phyloP scores from a whole-genome alignment of 805 yeast species.

The Saturnispora serradocipensis region DNA sequence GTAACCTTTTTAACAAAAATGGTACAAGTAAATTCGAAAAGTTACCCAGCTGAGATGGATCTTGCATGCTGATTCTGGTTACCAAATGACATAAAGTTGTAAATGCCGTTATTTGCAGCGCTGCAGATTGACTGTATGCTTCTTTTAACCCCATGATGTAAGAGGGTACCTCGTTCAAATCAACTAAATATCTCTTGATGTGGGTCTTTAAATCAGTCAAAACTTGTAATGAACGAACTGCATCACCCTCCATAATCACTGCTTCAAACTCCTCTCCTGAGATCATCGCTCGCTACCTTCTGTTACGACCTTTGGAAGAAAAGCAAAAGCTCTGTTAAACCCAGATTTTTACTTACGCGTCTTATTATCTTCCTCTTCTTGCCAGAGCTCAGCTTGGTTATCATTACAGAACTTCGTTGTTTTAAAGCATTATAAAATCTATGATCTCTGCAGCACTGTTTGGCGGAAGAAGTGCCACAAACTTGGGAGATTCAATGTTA shows the following conservation, averaged over 20 bases:
- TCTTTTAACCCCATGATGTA: slow-evolving; percentile 42
- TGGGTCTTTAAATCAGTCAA: slow-evolving; percentile 5
- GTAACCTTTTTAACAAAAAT: slow-evolving; percentile 37
- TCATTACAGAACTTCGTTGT: background rate
- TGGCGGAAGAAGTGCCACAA: background rate
- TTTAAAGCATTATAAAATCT: background rate
- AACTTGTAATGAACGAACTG: slow-evolving; percentile 1
- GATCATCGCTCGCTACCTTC: background rate
- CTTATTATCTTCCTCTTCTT: background rate
- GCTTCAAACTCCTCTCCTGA: slow-evolving; percentile 6
- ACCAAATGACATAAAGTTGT: slow-evolving; percentile 47
- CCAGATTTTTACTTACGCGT: background rate
- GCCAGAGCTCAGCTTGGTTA: background rate
- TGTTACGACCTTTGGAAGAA: background rate
- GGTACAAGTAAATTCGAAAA: slow-evolving; percentile 42
- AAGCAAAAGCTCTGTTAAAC: background rate
- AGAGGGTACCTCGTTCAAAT: slow-evolving; percentile 37
- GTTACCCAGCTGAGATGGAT: slow-evolving; percentile 32
- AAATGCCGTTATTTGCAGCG: slow-evolving; percentile 36
- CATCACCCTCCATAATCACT: background rate
- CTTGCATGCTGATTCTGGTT: slow-evolving; percentile 52
- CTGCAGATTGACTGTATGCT: slow-evolving; percentile 32
- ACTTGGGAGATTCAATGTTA: no score
- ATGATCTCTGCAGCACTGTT: background rate
- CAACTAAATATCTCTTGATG: slow-evolving; percentile 47